phyloP scores from a whole-genome alignment of 31 red algal genomes.

The Endocladia muricata region DNA sequence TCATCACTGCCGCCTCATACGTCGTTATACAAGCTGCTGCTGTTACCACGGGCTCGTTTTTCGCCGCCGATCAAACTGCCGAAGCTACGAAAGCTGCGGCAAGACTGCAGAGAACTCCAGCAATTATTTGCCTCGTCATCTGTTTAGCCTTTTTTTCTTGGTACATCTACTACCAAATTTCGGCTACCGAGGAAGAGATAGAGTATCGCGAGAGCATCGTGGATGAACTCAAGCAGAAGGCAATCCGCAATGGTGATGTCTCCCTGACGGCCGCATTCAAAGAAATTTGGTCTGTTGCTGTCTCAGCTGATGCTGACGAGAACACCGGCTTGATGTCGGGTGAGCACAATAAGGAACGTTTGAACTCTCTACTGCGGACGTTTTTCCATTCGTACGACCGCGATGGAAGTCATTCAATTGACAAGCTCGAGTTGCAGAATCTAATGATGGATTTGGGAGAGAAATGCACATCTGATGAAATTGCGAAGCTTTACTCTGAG shows the following conservation, averaged over 20 bases:
- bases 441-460: conserved; percentile 77
- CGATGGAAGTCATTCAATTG: conserved; percentile 40
- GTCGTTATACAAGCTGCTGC: conserved; percentile 73
- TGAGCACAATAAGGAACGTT: conserved; percentile 6
- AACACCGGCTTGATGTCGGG: conserved; percentile 25
- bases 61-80: conserved; percentile 17
- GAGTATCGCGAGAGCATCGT: conserved; percentile 29
- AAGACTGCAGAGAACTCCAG: conserved; percentile 26
- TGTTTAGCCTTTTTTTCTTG: conserved; percentile 61
- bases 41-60: conserved; percentile 51
- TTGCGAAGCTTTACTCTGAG: conserved; percentile 33
- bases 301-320: conserved; percentile 38
- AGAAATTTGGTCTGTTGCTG: conserved; percentile 42
- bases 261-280: conserved; percentile 64
- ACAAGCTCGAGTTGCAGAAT: conserved; percentile 55
- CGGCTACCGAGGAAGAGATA: conserved; percentile 13
- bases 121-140: conserved; percentile 60
- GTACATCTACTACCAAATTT: conserved; percentile 61
- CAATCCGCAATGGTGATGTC: conserved; percentile 46
- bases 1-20: conserved; percentile 64
- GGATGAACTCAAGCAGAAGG: conserved; percentile 51
- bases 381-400: conserved; percentile 74
- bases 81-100: conserved; percentile 19
- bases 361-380: conserved; percentile 23
- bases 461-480: conserved; percentile 45